Conservation (phyloP, 257 asterid species). For the Eustoma russellianum region DNA sequence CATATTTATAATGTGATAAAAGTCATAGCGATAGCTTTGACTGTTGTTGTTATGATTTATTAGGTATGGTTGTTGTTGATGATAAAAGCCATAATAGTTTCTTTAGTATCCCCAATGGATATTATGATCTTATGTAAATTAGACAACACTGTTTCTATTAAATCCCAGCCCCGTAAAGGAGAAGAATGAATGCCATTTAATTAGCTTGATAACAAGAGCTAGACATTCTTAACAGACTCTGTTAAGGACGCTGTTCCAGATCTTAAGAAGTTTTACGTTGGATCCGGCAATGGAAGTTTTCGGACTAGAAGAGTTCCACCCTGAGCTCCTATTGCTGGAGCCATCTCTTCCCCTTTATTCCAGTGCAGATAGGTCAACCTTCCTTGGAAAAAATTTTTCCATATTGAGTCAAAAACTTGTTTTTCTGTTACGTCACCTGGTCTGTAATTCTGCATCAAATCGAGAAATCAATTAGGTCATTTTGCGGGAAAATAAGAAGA, state of each 20-base stretch:
- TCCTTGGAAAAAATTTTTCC: constrained; percentile 56
- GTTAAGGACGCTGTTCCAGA: constrained; percentile 1
- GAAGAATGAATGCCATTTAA: no score
- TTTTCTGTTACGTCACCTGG: constrained; percentile 37
- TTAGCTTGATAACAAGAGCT: not conserved
- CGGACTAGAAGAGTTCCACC: constrained; percentile 87
- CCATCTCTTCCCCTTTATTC: constrained; percentile 80
- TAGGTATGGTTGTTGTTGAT: no score
- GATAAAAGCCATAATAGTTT: not conserved
- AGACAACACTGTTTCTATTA: no score
- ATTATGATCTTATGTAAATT: not conserved
- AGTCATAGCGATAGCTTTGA: no score
- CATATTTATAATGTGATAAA: not conserved
- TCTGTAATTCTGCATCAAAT: constrained; percentile 37
- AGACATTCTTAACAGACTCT: constrained; percentile 1
- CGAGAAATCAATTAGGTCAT: not conserved
- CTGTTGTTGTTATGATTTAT: no score
- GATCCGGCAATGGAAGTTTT: constrained; percentile 53
- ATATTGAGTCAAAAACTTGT: constrained; percentile 33
- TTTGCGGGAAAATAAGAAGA: not conserved
- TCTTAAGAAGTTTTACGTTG: constrained; percentile 34
- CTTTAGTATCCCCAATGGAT: not conserved
- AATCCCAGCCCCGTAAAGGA: no score
- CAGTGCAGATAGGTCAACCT: constrained; percentile 66
- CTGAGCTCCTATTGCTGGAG: constrained; percentile 49